Conservation (phyloP, 257 asterid species). For the Nicotiana attenuata region DNA sequence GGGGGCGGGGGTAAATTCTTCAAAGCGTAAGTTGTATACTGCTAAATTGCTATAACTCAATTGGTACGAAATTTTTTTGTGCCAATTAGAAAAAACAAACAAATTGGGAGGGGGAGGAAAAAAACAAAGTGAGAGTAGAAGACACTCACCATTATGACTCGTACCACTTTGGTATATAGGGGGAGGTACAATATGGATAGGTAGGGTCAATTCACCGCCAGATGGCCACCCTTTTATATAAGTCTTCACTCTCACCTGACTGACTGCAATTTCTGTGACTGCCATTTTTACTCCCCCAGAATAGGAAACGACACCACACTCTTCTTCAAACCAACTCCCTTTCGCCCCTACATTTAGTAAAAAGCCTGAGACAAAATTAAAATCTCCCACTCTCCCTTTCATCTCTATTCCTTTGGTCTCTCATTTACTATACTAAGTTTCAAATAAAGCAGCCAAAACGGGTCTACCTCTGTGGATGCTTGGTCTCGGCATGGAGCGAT, state of each 20-base stretch:
- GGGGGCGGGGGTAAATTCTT: too few species aligned
- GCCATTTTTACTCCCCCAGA: background rate
- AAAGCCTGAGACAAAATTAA: background rate
- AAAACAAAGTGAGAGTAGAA: background rate
- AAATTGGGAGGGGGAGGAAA: background rate
- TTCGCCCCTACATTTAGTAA: slow-evolving; percentile 7
- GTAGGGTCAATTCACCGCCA: background rate
- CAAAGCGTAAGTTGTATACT: too few species aligned
- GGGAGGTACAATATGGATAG: background rate
- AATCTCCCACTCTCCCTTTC: too few species aligned
- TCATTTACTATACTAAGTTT: background rate
- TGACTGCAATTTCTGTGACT: background rate
- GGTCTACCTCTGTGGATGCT: slow-evolving; percentile 97
- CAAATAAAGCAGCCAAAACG: slow-evolving; percentile 53
- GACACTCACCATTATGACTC: background rate
- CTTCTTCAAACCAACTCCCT: background rate
- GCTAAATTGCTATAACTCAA: background rate
- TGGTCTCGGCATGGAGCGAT: slow-evolving; percentile 62
- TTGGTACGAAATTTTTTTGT: background rate
- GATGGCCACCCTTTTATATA: background rate
- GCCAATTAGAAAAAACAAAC: background rate
- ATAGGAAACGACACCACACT: background rate
- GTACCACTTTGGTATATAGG: background rate
- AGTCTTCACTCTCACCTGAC: background rate
- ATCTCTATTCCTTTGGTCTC: background rate